Evolutionary conservation across 139 green algal genomes (phyloP).

Genomic region (Chlamydomonas applanata): DNA sequence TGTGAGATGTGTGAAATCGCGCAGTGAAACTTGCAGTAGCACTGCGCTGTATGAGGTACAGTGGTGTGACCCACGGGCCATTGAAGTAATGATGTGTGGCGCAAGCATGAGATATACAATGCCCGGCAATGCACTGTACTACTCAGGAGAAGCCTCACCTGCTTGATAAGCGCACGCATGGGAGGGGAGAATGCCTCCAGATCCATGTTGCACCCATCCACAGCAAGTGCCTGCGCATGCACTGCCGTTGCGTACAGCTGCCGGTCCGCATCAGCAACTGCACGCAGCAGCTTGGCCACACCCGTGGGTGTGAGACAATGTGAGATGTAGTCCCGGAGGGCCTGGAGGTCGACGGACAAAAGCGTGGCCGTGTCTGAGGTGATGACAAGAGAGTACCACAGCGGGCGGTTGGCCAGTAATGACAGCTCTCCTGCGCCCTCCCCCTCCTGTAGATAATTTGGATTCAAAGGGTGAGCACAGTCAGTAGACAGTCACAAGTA

Average conservation of each 20-base stretch:
- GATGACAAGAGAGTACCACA: slow-evolving; percentile 31
- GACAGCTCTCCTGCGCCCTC: slow-evolving; percentile 25
- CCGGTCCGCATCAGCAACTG: slow-evolving; percentile 23
- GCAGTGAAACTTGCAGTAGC: no score
- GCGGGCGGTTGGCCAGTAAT: slow-evolving; percentile 17
- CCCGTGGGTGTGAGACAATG: neutral
- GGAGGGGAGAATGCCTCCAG: neutral
- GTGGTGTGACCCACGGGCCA: no score
- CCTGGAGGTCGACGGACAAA: slow-evolving; percentile 9
- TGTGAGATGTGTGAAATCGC: no score
- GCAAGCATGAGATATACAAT: neutral
- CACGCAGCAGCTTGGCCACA: slow-evolving; percentile 16
- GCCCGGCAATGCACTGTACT: neutral
- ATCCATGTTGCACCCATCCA: neutral
- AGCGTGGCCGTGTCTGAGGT: slow-evolving; percentile 10
- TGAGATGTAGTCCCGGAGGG: slow-evolving; percentile 15
- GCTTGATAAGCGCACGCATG: slow-evolving; percentile 1
- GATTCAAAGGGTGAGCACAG: no score
- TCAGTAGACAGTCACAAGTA: no score
- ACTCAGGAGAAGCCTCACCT: neutral
- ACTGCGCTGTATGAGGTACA: no score
- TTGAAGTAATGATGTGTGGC: no score
- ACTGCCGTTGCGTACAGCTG: slow-evolving; percentile 26
- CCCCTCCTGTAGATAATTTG: slow-evolving; percentile 14
- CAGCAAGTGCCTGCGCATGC: neutral